Percentiles rank a stretch among this genome's conserved stretches.
Conservation (phyloP, 2,329 filamentous ascomycete species). For the Colletotrichum eleusines region DNA sequence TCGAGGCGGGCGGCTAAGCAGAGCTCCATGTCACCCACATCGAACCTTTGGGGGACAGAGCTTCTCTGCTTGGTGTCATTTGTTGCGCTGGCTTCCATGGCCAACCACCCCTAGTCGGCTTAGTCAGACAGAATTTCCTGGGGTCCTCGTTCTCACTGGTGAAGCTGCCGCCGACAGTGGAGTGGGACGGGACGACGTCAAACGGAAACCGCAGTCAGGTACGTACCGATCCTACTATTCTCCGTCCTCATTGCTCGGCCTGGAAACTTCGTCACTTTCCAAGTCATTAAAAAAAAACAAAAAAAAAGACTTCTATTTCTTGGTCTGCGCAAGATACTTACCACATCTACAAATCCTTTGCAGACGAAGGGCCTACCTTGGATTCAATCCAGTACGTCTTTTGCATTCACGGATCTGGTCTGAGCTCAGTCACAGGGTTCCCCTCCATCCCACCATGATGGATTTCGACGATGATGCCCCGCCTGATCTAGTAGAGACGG, state of each 20-base stretch:
- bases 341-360: background rate
- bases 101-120: conserved; percentile 19
- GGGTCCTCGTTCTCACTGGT: background rate
- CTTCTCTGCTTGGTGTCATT: conserved; percentile 20
- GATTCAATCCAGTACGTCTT: background rate
- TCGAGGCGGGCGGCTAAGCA: conserved; percentile 34
- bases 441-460: conserved; percentile 65
- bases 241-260: background rate
- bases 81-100: background rate
- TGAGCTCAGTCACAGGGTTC: conserved; percentile 37
- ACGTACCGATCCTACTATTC: conserved; percentile 12
- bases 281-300: conserved; percentile 6
- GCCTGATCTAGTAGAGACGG: conserved; percentile 71
- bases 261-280: conserved; percentile 3
- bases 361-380: background rate
- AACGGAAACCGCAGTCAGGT: conserved; percentile 4
- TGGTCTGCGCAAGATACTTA: background rate
- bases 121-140: conserved; percentile 21
- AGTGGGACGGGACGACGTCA: conserved; percentile 30
- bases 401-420: conserved; percentile 14
- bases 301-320: conserved; percentile 3
- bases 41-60: conserved; percentile 33
- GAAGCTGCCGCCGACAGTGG: conserved; percentile 13
- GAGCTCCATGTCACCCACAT: conserved; percentile 34
- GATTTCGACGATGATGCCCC: conserved; percentile 75